These are phyloP conservation scores for Hyaloscypha bicolor DNA, from an alignment of 495 filamentous ascomycete species.

Conservation along the genomic window DNA sequence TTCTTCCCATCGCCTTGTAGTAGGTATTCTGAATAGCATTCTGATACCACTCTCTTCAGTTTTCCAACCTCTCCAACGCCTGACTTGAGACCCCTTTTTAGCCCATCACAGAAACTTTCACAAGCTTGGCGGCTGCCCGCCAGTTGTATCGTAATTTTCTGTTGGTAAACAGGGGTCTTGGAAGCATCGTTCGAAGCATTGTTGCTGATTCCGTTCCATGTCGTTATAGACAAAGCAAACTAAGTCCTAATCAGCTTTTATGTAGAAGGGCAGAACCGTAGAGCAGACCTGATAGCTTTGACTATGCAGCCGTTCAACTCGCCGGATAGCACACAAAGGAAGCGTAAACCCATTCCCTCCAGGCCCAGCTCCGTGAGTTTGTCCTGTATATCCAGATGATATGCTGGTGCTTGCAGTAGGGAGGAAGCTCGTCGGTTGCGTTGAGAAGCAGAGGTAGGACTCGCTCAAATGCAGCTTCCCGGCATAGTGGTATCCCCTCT, in stretches of 20 bases:
- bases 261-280: background rate
- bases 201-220: slow-evolving; percentile 81
- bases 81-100: slow-evolving; percentile 85
- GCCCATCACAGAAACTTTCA: slow-evolving; percentile 92
- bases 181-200: slow-evolving; percentile 42
- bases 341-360: slow-evolving; percentile 95
- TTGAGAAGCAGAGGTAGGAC: slow-evolving; percentile 93
- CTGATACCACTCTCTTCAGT: slow-evolving; percentile 71
- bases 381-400: slow-evolving; percentile 80
- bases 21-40: slow-evolving; percentile 94
- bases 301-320: slow-evolving; percentile 90
- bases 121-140: slow-evolving; percentile 85
- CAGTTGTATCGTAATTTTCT: slow-evolving; percentile 86
- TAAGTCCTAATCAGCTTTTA: slow-evolving; percentile 37
- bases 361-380: slow-evolving; percentile 89
- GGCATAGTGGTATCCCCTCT: slow-evolving; percentile 80
- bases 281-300: slow-evolving; percentile 68
- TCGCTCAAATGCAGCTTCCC: slow-evolving; percentile 94
- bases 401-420: slow-evolving; percentile 73
- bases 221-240: slow-evolving; percentile 91
- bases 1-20: slow-evolving; percentile 60
- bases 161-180: slow-evolving; percentile 59
- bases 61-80: slow-evolving; percentile 85
- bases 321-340: slow-evolving; percentile 86
- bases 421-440: slow-evolving; percentile 84